Percentiles rank a stretch among this genome's conserved stretches.
phyloP scores from a whole-genome alignment of 805 yeast genomes.

The Cyberlindnera meyerae region DNA sequence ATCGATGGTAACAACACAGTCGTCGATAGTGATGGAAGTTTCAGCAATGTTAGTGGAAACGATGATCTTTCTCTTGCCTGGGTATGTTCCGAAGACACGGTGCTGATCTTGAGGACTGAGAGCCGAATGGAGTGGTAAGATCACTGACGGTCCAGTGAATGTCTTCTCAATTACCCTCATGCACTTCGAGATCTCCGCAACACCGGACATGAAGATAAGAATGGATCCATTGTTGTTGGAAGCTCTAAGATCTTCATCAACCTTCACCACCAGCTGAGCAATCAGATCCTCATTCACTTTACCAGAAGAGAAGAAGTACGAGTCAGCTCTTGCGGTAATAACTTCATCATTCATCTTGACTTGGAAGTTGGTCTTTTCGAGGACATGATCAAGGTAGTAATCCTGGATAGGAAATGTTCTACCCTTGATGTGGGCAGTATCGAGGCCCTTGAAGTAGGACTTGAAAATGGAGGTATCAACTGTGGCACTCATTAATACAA shows the following conservation, averaged over 20 bases:
- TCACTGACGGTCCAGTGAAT: slow-evolving; percentile 30
- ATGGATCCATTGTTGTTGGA: slow-evolving; percentile 62
- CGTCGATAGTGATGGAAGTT: slow-evolving; percentile 94
- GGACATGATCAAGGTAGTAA: slow-evolving; percentile 61
- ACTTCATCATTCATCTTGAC: slow-evolving; percentile 39
- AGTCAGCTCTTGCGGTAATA: slow-evolving; percentile 56
- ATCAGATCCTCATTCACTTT: slow-evolving; percentile 73
- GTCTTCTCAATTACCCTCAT: slow-evolving; percentile 34
- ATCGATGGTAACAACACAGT: slow-evolving; percentile 88
- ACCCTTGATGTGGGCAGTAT: slow-evolving; percentile 83
- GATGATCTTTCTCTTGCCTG: slow-evolving; percentile 68
- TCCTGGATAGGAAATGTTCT: slow-evolving; percentile 90
- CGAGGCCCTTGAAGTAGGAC: slow-evolving; percentile 54
- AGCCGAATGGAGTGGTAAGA: slow-evolving; percentile 85
- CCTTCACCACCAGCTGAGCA: slow-evolving; percentile 44
- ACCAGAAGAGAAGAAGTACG: slow-evolving; percentile 60
- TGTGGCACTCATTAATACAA: slow-evolving; percentile 92
- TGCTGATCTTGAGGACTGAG: slow-evolving; percentile 78
- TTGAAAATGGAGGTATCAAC: slow-evolving; percentile 67
- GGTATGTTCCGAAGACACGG: slow-evolving; percentile 58
- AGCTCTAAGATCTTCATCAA: slow-evolving; percentile 43
- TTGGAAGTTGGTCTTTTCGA: slow-evolving; percentile 53
- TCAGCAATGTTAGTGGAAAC: slow-evolving; percentile 93
- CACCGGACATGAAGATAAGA: slow-evolving; percentile 84
- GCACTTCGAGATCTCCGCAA: slow-evolving; percentile 74